These are phyloP conservation scores for Lagenidium giganteum DNA, from an alignment of 352 stramenopile genomes.

Conservation along the genomic window DNA sequence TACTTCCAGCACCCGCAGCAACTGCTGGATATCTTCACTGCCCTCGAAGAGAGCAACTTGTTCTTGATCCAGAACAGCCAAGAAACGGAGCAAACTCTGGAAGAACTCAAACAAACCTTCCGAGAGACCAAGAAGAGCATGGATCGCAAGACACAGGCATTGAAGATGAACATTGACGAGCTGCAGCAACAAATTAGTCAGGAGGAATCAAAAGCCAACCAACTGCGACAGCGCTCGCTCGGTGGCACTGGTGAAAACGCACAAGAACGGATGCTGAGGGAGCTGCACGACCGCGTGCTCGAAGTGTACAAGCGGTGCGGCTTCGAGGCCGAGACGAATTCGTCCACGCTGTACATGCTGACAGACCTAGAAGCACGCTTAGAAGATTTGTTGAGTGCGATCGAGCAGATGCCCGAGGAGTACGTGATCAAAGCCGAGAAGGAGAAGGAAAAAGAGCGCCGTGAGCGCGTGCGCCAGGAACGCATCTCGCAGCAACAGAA, in stretches of 20 bases:
- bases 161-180: conserved; percentile 88
- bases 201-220: conserved; percentile 82
- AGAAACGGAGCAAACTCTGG: conserved; percentile 92
- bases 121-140: conserved; percentile 87
- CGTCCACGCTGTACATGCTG: conserved; percentile 92
- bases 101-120: conserved; percentile 93
- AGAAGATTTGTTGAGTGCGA: conserved; percentile 87
- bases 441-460: conserved; percentile 92
- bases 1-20: conserved; percentile 93
- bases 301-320: conserved; percentile 91
- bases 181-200: conserved; percentile 82
- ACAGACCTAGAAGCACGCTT: conserved; percentile 89
- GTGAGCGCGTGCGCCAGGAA: conserved; percentile 89
- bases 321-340: conserved; percentile 90
- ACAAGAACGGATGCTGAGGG: conserved; percentile 86
- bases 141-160: conserved; percentile 78
- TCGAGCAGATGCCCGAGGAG: conserved; percentile 92
- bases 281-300: conserved; percentile 85
- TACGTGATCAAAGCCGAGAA: conserved; percentile 93
- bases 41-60: conserved; percentile 93
- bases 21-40: conserved; percentile 91
- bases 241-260: conserved; percentile 78
- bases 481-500: conserved; percentile 90
- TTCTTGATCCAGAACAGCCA: conserved; percentile 96
- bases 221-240: conserved; percentile 61